Evolutionary conservation across 768 basidiomycete genomes (phyloP), one percentile per base, ranked within the genome.

Genomic region (Botryobasidium botryosum): DNA sequence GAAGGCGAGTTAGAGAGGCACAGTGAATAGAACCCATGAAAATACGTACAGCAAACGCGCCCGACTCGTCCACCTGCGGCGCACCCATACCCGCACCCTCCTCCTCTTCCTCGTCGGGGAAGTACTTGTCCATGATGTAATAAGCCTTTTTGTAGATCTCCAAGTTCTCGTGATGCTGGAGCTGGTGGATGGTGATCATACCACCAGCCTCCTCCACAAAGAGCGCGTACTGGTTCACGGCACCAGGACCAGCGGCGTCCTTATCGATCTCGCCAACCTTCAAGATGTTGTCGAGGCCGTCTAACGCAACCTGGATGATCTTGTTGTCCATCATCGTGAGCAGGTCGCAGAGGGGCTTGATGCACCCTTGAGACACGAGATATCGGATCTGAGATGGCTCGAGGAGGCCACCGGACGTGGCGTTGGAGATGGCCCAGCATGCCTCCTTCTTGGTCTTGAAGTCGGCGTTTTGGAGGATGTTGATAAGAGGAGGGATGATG

Each of bases 101-200:
- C 39, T 91, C 92, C 59, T 96, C 92, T 57, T 97, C 66, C 25
- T 67, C 92, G 51, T 91, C 88, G 27, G 90, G 87, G 81, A 92
- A 94, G 68, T 92, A 94, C 59, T 91, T 91, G 67, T 87, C 82
- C 82, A 86, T 86, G 57, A 87, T 94, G 62, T 87, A 87, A 71
- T 90, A 99, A 33, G 91, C 92, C 68, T 99, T 97, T 75, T 96
- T 96, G 68, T 99, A 99, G 56, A 99, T 97, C 55, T 97, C 92
- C 64, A 96, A 64, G 65, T 99, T 99, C 67, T 99, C 92, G 63
- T 97, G 94, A 63, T 92, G 90, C 65, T 99, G 94, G 44, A 97
- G 75, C 63, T 96, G 91, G 70, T 99, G 92, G 61, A 99, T 96
- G 17, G 88, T 84, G 53, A 88, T 75, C 94, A 99, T 97, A 43